These are phyloP conservation scores for Acmispon strigosus DNA, from an alignment of 306 rosid species.

Conservation along the genomic window DNA sequence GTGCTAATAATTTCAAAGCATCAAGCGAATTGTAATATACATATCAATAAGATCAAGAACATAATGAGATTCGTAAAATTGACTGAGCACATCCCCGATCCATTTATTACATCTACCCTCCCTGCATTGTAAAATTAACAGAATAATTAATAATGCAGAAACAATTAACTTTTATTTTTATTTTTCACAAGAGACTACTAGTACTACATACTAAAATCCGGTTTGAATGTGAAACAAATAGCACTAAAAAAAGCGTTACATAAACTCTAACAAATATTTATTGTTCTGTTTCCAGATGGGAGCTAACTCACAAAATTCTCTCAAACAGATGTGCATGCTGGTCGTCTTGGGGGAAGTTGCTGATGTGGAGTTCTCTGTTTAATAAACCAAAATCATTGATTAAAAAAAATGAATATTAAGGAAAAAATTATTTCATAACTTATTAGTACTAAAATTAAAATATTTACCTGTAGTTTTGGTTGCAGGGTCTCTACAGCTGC, in stretches of 20 bases:
- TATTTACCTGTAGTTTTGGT: slow-evolving; percentile 70
- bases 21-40: slow-evolving; percentile 7
- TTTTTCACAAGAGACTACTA: too few species aligned
- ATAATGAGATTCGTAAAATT: slow-evolving; percentile 14
- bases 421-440: not conserved
- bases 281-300: too few species aligned
- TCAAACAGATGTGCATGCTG: slow-evolving; percentile 68
- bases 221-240: too few species aligned
- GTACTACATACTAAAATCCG: too few species aligned
- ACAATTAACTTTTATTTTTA: too few species aligned
- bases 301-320: slow-evolving; percentile 41
- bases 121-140: slow-evolving; percentile 27
- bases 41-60: not conserved
- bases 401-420: not conserved
- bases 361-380: slow-evolving; percentile 85
- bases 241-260: not conserved
- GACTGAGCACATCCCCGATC: slow-evolving; percentile 12
- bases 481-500: slow-evolving; percentile 68
- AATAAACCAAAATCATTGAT: too few species aligned
- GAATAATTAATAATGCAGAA: not conserved
- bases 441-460: not conserved
- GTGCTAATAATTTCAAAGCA: not conserved
- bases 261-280: not conserved
- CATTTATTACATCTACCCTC: slow-evolving; percentile 18
- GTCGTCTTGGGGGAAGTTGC: slow-evolving; percentile 88